Conservation (phyloP, 2,329 filamentous ascomycete genomes). For the Fusarium stilboides region DNA sequence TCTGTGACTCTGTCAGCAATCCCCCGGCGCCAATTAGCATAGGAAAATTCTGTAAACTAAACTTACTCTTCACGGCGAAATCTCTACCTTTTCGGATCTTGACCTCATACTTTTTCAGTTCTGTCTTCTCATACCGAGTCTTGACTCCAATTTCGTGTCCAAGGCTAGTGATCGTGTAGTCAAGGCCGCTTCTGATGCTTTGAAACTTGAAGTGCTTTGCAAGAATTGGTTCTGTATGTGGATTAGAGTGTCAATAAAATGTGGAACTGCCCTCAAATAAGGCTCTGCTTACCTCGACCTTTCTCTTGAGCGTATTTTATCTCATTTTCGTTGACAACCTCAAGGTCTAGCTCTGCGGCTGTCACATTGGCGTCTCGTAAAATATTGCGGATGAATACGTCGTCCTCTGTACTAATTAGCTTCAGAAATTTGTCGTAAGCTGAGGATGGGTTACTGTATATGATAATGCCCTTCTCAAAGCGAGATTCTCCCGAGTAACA, state of each 20-base stretch:
- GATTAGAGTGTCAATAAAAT: not conserved
- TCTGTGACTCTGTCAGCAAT: not conserved
- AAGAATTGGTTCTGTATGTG: not conserved
- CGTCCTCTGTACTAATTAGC: conserved; percentile 3
- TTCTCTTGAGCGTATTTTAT: not conserved
- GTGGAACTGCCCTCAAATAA: accelerated
- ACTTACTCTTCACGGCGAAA: conserved; percentile 12
- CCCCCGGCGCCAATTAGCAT: too few species aligned
- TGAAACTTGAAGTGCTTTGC: conserved; percentile 13
- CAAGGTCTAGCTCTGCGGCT: not conserved
- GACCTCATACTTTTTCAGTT: conserved; percentile 1
- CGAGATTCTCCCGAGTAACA: conserved; percentile 20
- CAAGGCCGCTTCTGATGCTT: conserved; percentile 9
- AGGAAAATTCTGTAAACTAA: not conserved
- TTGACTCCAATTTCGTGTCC: conserved; percentile 15
- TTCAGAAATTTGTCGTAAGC: accelerated
- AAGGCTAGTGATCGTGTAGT: conserved; percentile 8
- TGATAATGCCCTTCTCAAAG: conserved; percentile 11
- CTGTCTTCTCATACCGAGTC: conserved; percentile 3
- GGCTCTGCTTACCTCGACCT: not conserved
- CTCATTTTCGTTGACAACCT: conserved; percentile 3
- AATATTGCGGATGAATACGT: not conserved
- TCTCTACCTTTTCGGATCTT: conserved; percentile 12
- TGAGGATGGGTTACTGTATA: not conserved
- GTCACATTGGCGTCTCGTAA: not conserved